Evolutionary conservation across 1,284 basidiomycete genomes (phyloP), one percentile per base, ranked within the genome.

Genomic region (Sporisorium reilianum): DNA sequence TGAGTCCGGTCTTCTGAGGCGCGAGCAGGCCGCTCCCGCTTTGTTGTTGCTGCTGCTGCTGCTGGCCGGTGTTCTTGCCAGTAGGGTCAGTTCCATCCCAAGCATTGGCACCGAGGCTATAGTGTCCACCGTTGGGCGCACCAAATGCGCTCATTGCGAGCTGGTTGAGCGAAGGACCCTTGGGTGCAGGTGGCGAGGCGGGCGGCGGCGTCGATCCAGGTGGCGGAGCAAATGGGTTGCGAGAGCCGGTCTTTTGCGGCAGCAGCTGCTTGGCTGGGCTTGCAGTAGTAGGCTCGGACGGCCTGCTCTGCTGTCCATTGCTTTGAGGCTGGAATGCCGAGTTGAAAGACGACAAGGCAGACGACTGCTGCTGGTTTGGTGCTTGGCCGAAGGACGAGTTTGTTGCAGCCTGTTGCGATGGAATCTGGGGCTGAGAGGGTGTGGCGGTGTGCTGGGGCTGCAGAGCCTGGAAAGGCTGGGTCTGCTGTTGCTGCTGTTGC

Each of bases 151-250:
- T 89, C 86, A 89, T 89, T 1, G 91, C 89, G 9, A 97, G 85
- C 80, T 97, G 92, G 85, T 93, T 90, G 79, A 97, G 86, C 1
- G 92, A 93, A 11, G 92, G 93, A 20, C 88, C 88, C 83, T 91
- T 92, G 20, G 92, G 86, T 18, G 91, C 90, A 2, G 92, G 73
- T 14, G 77, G 64, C 32, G 65, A 61, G 16, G 69, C 53, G 6
- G 68, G 64, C 8, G 71, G 90, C 86, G 44, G 90, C 20, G 73
- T 87, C 3, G 89, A 70, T 7, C 84, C 85, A 3, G 83, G 87
- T 2, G 92, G 89, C 25, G 90, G 89, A 8, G 95, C 95, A 80
- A 99, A 99, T 0, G 96, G 96, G 87, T 99, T 99, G 79, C 91
- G 91, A 3, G 93, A 93, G 20, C 96, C 95, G 1, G 96, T 99